Base-by-base conservation (phyloP, 768 basidiomycete species). In the Hygrophorus russula region DNA sequence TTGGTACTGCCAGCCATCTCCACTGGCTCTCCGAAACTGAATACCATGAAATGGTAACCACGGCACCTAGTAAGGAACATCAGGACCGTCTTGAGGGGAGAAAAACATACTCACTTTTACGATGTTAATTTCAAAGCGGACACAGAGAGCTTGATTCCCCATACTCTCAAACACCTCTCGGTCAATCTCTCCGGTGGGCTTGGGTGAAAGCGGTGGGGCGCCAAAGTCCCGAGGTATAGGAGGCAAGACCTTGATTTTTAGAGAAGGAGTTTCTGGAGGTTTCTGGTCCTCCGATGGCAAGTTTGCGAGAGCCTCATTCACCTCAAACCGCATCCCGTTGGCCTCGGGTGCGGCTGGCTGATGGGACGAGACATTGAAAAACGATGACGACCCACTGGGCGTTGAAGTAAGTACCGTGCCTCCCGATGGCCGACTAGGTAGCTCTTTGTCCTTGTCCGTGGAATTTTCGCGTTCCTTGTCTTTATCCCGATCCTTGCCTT, bases 1-100 rank as follows among this genome's bases (percentile, higher is more conserved):
- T 59, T 93, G 90, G 61, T 98, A 97, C 62, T 96, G 91, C 92
- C 92, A 97, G 0, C 84, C 87, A 51, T 94, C 88, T 1, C 93
- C 93, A 19, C 85, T 76, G 1, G 81, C 75, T 48, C 94, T 73
- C 38, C 94, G 79, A 67, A 97, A 98, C 56, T 98, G 94, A 36
- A 98, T 84, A 2, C 94, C 93, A 60, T 97, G 87, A 14, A 98
- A 63, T 2, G 91, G 90, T 39, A 97, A 66, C 80, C 82, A 89
- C 36, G 91, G 91, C 2, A 96, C 88, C 92, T 93, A 53, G 0
- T 53, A 45, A 14, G 13, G 34, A 44, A 30, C 39, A 46, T 47
- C 35, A 27, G 48, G 42, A 24, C 30, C 44, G 44, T 20, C 24
- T 39, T 18, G 34, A 10, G 6, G 30, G 2, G n/a, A 10, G 20